These are phyloP conservation scores for Alloascoidea africana DNA, from an alignment of 805 yeast genomes.

Conservation along the genomic window DNA sequence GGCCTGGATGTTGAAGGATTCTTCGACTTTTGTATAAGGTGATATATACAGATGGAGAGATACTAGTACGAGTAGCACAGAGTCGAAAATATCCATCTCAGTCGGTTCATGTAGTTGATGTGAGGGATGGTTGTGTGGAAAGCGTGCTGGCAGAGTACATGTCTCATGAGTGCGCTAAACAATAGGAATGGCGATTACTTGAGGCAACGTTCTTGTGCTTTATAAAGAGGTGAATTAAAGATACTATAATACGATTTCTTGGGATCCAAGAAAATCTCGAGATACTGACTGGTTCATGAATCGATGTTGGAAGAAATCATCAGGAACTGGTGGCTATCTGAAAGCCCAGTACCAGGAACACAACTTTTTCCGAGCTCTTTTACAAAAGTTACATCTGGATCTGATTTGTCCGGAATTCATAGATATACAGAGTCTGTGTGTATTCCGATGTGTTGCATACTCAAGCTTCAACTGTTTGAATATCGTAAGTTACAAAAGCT, in stretches of 20 bases:
- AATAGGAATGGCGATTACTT: constrained; percentile 7
- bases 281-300: constrained; percentile 77
- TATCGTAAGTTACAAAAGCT: too few relatives aligned
- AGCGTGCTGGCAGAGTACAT: constrained; percentile 6
- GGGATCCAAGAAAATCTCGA: constrained; percentile 17
- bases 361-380: too few relatives aligned
- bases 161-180: constrained; percentile 7
- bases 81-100: constrained; percentile 16
- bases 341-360: too few relatives aligned
- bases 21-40: constrained; percentile 89
- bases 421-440: too few relatives aligned
- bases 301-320: too few relatives aligned
- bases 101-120: constrained; percentile 7
- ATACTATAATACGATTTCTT: background rate
- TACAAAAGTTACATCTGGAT: too few relatives aligned
- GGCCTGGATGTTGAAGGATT: constrained; percentile 84
- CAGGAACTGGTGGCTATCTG: too few relatives aligned
- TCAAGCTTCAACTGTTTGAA: too few relatives aligned
- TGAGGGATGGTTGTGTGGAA: constrained; percentile 8
- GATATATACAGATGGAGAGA: constrained; percentile 36
- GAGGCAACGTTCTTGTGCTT: constrained; percentile 4
- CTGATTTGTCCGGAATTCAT: too few relatives aligned
- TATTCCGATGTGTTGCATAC: too few relatives aligned
- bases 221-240: background rate
- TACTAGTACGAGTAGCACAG: constrained; percentile 29